Base-by-base conservation (phyloP, 805 yeast genomes). In the Naumovozyma baii region DNA sequence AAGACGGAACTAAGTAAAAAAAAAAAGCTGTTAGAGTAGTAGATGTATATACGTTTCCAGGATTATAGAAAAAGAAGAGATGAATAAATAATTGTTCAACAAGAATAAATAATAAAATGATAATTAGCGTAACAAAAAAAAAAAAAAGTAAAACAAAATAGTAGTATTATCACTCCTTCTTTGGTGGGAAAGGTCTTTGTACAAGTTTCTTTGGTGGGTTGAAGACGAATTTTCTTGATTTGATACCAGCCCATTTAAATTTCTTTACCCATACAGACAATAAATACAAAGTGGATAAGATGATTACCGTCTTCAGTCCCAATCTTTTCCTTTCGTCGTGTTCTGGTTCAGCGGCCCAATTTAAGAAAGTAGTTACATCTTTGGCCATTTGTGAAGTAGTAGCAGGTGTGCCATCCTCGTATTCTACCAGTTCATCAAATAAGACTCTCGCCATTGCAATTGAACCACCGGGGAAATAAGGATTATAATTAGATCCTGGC, bases 381-480 rank as follows among this genome's bases (percentile, higher is more conserved):
- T 92, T 92, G 53, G 98, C 98, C 97, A 90, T 88, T 74, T 92
- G 98, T 42, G 97, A 81, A 48, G 97, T 83, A 39, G 97, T 80
- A 39, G 98, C 97, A 44, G 94, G 95, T 44, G 98, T 92, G 62
- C 98, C 98, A 65, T 92, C 98, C 66, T 92, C 98, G 69, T 80
- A 92, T 73, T 92, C 98, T 49, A 92, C 98, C 61, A 92, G 74
- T 51, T 85, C 98, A 63, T 92, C 98, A 55, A 88, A 92, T 66
- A 92, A 74, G 44, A 90, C 97, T 73, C 98, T 84, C 63, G 85
- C 97, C 98, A 92, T 92, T 55, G 96, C 98, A 72, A 92, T 90
- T 33, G 96, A 76, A 51, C 98, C 97, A 70, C 97, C 97, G 65
- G 98, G 97, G 95, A 92, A 92, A 76, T 92, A 92, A 61, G 98